phyloP scores from a whole-genome alignment of 495 filamentous ascomycete genomes.

The Lindgomyces ingoldianus region DNA sequence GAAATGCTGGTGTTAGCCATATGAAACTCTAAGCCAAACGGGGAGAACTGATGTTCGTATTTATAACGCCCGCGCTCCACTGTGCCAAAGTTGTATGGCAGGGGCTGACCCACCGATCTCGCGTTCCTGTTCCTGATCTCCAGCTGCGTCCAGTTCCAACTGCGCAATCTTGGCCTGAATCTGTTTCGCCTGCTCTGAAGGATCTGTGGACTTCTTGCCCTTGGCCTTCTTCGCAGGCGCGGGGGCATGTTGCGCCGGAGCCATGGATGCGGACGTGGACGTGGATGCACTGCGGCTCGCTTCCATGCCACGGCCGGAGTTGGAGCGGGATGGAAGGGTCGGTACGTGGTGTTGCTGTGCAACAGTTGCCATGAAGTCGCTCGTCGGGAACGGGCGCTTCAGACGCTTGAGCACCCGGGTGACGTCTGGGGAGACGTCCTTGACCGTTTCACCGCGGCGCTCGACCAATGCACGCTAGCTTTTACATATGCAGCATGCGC shows the following conservation, averaged over 20 bases:
- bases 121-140: conserved; percentile 90
- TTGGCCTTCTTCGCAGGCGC: conserved; percentile 56
- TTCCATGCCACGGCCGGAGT: conserved; percentile 30
- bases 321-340: conserved; percentile 20
- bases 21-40: no score
- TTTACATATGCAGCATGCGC: conserved; percentile 12
- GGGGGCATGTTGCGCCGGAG: conserved; percentile 43
- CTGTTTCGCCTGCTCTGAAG: conserved; percentile 83
- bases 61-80: no score
- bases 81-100: conserved; percentile 12
- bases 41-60: no score
- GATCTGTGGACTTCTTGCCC: conserved; percentile 58
- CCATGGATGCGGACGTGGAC: conserved; percentile 35
- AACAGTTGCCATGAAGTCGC: conserved; percentile 34
- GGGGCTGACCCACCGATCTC: conserved; percentile 81
- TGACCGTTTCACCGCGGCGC: background rate
- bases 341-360: conserved; percentile 34
- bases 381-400: background rate
- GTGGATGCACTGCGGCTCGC: conserved; percentile 33
- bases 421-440: conserved; percentile 18
- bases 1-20: conserved; percentile 17
- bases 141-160: conserved; percentile 86
- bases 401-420: conserved; percentile 13
- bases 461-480: background rate
- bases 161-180: conserved; percentile 93